Evolutionary conservation across 441 rosid genomes (phyloP).

Genomic region (Erysimum cheiri): DNA sequence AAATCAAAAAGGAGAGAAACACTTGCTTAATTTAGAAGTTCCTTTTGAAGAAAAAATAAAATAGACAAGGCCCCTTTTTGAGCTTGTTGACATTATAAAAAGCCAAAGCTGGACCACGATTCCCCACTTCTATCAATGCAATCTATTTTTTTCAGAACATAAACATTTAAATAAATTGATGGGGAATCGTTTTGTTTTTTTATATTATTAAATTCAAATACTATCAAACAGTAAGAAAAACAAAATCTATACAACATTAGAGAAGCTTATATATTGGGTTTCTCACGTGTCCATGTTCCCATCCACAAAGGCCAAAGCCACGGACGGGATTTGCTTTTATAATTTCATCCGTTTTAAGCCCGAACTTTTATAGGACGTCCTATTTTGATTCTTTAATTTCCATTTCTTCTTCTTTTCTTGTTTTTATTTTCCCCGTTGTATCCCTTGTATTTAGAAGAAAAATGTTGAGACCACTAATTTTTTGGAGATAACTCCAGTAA

Average conservation of each 20-base stretch:
- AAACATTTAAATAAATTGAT: constrained; percentile 4
- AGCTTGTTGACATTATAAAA: constrained; percentile 43
- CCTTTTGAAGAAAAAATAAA: constrained; percentile 18
- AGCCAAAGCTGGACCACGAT: constrained; percentile 45
- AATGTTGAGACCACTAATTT: too few relatives aligned
- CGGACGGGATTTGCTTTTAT: constrained; percentile 24
- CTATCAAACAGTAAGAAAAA: constrained; percentile 12
- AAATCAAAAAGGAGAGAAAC: constrained; percentile 21
- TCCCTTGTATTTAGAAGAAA: neutral
- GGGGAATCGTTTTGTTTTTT: constrained; percentile 27
- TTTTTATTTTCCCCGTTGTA: neutral
- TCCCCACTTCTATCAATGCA: constrained; percentile 38
- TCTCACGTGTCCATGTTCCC: constrained; percentile 43
- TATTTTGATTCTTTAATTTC: constrained; percentile 10
- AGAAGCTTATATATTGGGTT: constrained; percentile 36
- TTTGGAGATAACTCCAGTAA: neutral
- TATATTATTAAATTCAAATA: constrained; percentile 3
- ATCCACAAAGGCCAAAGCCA: constrained; percentile 22
- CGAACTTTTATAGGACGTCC: neutral
- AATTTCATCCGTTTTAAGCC: neutral
- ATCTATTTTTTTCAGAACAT: constrained; percentile 20
- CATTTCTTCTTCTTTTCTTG: neutral
- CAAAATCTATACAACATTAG: constrained; percentile 28
- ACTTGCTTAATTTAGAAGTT: constrained; percentile 44
- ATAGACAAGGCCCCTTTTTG: constrained; percentile 24